These are phyloP conservation scores for Fusarium tricinctum DNA, from an alignment of 2,329 filamentous ascomycete genomes.

Conservation along the genomic window DNA sequence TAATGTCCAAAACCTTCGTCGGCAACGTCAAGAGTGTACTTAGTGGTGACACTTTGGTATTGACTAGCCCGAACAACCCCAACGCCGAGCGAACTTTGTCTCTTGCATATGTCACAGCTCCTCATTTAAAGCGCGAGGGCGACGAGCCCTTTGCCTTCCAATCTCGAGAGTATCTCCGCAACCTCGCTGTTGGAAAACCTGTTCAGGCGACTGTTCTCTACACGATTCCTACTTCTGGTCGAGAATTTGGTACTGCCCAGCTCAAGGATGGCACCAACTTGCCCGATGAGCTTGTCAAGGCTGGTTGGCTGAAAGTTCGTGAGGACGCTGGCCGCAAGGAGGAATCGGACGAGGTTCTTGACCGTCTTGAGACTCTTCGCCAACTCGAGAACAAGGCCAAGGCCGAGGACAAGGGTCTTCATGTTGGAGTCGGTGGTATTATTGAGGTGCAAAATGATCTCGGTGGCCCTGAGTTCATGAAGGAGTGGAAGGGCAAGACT, in stretches of 20 bases:
- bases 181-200: constrained; percentile 85
- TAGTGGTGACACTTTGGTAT: constrained; percentile 91
- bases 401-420: constrained; percentile 84
- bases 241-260: constrained; percentile 88
- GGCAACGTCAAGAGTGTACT: constrained; percentile 92
- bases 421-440: constrained; percentile 74
- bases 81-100: constrained; percentile 88
- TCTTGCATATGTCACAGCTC: constrained; percentile 91
- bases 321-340: constrained; percentile 95
- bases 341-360: constrained; percentile 80
- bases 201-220: constrained; percentile 90
- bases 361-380: constrained; percentile 83
- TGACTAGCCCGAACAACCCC: constrained; percentile 85
- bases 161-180: constrained; percentile 92
- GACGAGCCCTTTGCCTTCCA: constrained; percentile 95
- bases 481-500: constrained; percentile 86
- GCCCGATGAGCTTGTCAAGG: constrained; percentile 86
- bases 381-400: constrained; percentile 83
- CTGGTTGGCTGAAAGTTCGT: constrained; percentile 92
- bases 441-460: constrained; percentile 88
- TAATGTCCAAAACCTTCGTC: constrained; percentile 68
- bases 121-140: constrained; percentile 86
- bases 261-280: constrained; percentile 82
- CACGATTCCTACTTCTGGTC: constrained; percentile 84
- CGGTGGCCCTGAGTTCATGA: constrained; percentile 81